Evolutionary conservation across 495 filamentous ascomycete genomes (phyloP), one percentile per base, ranked within the genome.

Genomic region (Trichoderma parareesei): DNA sequence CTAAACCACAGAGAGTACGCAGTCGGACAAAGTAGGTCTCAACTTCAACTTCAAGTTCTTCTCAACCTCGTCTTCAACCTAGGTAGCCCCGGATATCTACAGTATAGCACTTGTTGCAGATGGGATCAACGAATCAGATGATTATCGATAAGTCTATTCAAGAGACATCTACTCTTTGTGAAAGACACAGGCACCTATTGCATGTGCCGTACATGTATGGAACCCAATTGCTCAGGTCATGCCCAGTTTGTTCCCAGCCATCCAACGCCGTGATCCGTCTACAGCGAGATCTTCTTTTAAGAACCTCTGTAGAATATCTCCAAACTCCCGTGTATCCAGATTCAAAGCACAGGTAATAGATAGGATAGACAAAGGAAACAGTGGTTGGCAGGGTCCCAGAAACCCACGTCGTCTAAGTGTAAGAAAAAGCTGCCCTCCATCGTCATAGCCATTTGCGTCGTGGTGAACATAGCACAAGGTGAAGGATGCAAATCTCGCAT

Each of bases 401-500:
- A 57, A 33, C 53, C 53, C 53, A 57, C 20, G 53, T 6, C 27
- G 16, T 57, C 53, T 13, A 49, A 27, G 11, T 37, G 53, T 57
- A 57, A n/a, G n/a, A n/a, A n/a, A 57, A 57, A 57, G 53, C 53
- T 27, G 53, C 11, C 53, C 53, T 27, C 53, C 53, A 14, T 57
- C 14, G 18, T 57, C 53, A 57, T 57, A 57, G 27, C 53, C 53
- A 57, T 57, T 57, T 57, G 53, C 53, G 53, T 57, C 53, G 53
- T 57, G 53, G 37, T 57, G 37, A 57, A 48, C 13, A 48, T 18
- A 49, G 37, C 53, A 57, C 53, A 57, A 55, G 48, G 11, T 14
- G 48, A 55, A 55, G 27, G 0, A 4, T 27, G 48, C 48, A 18
- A 55, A 55, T 55, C 27, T 27, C 33, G 53, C 9, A 27, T 27